Base-by-base conservation (phyloP, 257 asterid species). In the Coffea eugenioides region DNA sequence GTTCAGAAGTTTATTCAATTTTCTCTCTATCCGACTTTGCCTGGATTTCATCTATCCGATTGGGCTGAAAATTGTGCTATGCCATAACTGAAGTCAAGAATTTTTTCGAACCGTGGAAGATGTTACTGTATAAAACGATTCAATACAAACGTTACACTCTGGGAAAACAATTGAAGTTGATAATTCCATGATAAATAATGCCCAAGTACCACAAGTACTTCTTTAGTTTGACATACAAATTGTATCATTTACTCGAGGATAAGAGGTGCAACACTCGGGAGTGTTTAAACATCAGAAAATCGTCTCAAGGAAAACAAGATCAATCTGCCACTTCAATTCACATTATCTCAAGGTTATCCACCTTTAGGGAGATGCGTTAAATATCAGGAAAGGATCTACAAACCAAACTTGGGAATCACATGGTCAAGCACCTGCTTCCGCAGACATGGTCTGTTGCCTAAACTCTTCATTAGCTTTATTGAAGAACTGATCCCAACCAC, bases 341-440 rank as follows among this genome's bases (percentile, higher is more conserved):
- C 20, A 25, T 27, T 3, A 1, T 65, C 36, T 27, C 20, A 31
- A 65, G 16, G 5, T 23, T 14, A 25, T 52, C 43, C 34, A 31
- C 34, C 34, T 31, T 31, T 31, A 31, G 34, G 34, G 34, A 31
- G 34, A 31, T 31, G 34, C 34, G 34, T 31, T 31, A 31, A 31
- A 31, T 31, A 31, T 31, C 34, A 31, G 34, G 34, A 18, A 48
- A 51, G 65, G 45, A 7, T 65, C 36, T 0, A 15, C 51, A 34
- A 34, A 54, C 18, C 10, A 39, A 25, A 39, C 54, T 67, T 36
- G 31, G 45, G 4, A 61, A 46, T 77, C 74, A 25, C 61, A 61
- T 13, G 41, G 79, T 91, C 88, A 86, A 74, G 89, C 91, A 82
- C 92, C 92, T 23, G 93, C 90, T 83, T 79, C 82, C 79, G 84